phyloP scores from a whole-genome alignment of 306 rosid genomes.

The Fagus sylvatica region DNA sequence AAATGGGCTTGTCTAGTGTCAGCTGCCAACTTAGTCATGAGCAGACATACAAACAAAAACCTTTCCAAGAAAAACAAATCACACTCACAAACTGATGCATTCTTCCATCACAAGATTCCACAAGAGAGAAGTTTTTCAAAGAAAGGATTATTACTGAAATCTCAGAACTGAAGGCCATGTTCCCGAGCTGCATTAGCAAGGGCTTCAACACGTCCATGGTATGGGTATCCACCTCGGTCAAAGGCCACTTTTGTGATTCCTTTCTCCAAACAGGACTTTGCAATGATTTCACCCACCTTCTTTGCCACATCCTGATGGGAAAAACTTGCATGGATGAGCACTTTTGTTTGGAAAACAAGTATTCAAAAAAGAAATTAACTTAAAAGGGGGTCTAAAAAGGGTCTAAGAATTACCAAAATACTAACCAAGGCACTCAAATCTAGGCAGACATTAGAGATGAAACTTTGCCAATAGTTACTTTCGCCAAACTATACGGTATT shows the following conservation, averaged over 20 bases:
- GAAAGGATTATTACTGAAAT: background rate
- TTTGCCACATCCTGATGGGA: constrained; percentile 86
- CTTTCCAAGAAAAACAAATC: background rate
- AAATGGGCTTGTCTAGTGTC: too few species aligned
- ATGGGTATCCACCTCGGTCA: constrained; percentile 92
- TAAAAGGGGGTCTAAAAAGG: background rate
- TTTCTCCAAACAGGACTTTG: constrained; percentile 82
- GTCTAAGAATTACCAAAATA: background rate
- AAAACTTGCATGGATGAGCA: constrained; percentile 15
- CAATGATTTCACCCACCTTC: constrained; percentile 86
- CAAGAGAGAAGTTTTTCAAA: background rate
- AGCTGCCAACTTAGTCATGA: too few species aligned
- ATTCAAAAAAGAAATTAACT: constrained; percentile 1
- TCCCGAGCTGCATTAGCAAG: constrained; percentile 89
- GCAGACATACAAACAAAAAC: background rate
- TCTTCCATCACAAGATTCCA: constrained; percentile 6
- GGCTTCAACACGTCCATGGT: constrained; percentile 94
- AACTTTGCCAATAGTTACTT: background rate
- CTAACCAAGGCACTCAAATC: background rate
- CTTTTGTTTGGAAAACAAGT: background rate
- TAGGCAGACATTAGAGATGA: background rate
- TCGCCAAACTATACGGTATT: background rate
- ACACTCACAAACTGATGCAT: background rate
- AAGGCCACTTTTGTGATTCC: constrained; percentile 93
- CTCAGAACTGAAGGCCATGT: constrained; percentile 80